Percentiles rank a stretch among this genome's conserved stretches.
Evolutionary conservation across 2,329 filamentous ascomycete species (phyloP).

Genomic region (Fusarium acutatum): DNA sequence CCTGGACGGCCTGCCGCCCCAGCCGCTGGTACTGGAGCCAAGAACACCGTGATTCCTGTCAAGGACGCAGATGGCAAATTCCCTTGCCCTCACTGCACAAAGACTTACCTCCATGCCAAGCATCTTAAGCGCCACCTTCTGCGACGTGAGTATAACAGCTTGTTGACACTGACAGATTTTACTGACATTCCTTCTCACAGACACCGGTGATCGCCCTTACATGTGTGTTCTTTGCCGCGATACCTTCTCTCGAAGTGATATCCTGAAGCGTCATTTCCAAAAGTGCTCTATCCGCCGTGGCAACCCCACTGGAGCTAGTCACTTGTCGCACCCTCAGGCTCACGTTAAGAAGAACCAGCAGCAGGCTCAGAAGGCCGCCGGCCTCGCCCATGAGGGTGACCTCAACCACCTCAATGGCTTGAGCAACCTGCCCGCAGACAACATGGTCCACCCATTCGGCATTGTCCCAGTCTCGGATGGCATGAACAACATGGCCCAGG

Average conservation of each 20-base stretch:
- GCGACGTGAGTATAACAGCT: conserved; percentile 77
- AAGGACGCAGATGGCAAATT: conserved; percentile 99
- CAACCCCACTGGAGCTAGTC: conserved; percentile 93
- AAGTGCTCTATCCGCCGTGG: conserved; percentile 97
- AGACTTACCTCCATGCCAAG: conserved; percentile 97
- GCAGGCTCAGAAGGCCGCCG: conserved; percentile 64
- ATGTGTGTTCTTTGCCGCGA: conserved; percentile 98
- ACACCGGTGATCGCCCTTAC: conserved; percentile 97
- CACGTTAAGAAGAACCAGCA: conserved; percentile 82
- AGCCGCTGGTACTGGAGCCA: conserved; percentile 72
- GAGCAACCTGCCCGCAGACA: conserved; percentile 65
- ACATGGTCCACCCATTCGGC: conserved; percentile 66
- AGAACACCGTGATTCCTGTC: conserved; percentile 85
- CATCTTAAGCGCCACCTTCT: conserved; percentile 96
- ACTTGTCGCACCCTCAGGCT: conserved; percentile 90
- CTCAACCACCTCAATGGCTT: conserved; percentile 69
- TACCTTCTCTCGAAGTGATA: conserved; percentile 97
- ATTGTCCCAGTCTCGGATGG: conserved; percentile 66
- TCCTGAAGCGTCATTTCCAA: conserved; percentile 98
- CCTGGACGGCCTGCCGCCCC: conserved; percentile 84
- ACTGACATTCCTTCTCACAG: conserved; percentile 57
- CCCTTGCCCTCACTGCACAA: conserved; percentile 96
- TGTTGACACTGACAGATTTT: conserved; percentile 33
- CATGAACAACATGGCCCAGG: conserved; percentile 67
- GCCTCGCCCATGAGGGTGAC: conserved; percentile 61